Evolutionary conservation across 2,329 filamentous ascomycete species (phyloP).

Genomic region (Gyromitra esculenta): DNA sequence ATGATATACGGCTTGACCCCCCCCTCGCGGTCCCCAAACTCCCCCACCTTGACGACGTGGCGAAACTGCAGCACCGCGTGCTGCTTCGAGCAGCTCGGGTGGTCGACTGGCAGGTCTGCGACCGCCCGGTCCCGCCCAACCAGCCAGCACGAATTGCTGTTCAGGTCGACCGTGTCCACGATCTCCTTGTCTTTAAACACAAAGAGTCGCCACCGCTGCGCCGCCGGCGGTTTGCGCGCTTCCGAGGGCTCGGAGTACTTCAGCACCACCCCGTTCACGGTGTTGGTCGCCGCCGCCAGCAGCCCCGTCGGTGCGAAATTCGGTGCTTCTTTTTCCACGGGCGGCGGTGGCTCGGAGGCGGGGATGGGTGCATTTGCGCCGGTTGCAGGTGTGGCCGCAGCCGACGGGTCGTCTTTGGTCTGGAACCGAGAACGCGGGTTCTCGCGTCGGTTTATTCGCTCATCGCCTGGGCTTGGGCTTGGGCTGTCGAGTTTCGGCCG

Average conservation of each 20-base stretch:
- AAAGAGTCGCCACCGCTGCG: constrained; percentile 86
- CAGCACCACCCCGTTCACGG: constrained; percentile 80
- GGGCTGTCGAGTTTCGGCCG: background rate
- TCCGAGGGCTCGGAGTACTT: constrained; percentile 98
- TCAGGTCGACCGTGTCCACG: constrained; percentile 81
- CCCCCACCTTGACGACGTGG: constrained; percentile 81
- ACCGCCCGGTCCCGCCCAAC: constrained; percentile 82
- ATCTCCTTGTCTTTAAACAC: constrained; percentile 87
- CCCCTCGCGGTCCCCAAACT: constrained; percentile 84
- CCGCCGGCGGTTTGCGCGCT: constrained; percentile 83
- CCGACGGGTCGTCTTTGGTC: background rate
- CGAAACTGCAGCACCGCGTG: constrained; percentile 96
- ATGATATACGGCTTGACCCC: constrained; percentile 80
- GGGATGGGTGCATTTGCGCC: constrained; percentile 11
- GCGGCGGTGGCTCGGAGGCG: background rate
- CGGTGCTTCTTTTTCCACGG: constrained; percentile 79
- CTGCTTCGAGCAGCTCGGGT: constrained; percentile 93
- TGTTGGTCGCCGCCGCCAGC: constrained; percentile 88
- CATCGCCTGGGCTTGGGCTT: background rate
- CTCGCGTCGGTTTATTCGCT: constrained; percentile 1
- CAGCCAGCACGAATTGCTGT: constrained; percentile 85
- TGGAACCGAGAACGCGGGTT: background rate
- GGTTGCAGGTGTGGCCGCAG: background rate
- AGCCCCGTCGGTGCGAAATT: constrained; percentile 84
- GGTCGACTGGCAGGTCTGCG: constrained; percentile 83